These are phyloP conservation scores for Lithocarpus polystachyus DNA, from an alignment of 306 rosid species.

Conservation along the genomic window DNA sequence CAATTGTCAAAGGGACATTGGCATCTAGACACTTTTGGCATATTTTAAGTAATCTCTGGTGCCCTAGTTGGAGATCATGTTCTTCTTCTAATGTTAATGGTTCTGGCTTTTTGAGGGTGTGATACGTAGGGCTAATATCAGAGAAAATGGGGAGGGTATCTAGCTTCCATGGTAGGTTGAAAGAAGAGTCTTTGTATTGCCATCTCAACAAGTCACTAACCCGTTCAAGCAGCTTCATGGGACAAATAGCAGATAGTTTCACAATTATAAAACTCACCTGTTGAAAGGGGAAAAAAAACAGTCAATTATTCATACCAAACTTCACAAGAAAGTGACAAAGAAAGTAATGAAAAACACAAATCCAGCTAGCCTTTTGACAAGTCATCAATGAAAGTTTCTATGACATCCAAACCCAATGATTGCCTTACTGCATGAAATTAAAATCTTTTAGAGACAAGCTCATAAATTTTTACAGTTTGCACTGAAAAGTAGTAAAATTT, in stretches of 20 bases:
- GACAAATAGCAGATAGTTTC: conserved; percentile 86
- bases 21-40: conserved; percentile 52
- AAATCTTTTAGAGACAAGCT: too few relatives aligned
- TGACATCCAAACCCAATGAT: too few relatives aligned
- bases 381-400: not conserved
- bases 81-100: conserved; percentile 64
- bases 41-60: conserved; percentile 48
- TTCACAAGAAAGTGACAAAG: not conserved
- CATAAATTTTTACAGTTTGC: too few relatives aligned
- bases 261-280: conserved; percentile 68
- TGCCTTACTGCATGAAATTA: too few relatives aligned
- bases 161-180: conserved; percentile 74
- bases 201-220: conserved; percentile 82
- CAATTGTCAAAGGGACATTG: conserved; percentile 58
- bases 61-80: conserved; percentile 52
- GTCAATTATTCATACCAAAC: not conserved
- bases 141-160: conserved; percentile 71
- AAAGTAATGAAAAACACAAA: not conserved
- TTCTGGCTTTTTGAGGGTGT: conserved; percentile 55
- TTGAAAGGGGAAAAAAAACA: not conserved
- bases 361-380: not conserved
- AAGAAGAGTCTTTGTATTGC: conserved; percentile 66
- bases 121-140: conserved; percentile 60
- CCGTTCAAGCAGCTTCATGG: conserved; percentile 59
- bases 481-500: too few relatives aligned